Conservation (phyloP, 495 filamentous ascomycete species). For the Cercophora sp. region DNA sequence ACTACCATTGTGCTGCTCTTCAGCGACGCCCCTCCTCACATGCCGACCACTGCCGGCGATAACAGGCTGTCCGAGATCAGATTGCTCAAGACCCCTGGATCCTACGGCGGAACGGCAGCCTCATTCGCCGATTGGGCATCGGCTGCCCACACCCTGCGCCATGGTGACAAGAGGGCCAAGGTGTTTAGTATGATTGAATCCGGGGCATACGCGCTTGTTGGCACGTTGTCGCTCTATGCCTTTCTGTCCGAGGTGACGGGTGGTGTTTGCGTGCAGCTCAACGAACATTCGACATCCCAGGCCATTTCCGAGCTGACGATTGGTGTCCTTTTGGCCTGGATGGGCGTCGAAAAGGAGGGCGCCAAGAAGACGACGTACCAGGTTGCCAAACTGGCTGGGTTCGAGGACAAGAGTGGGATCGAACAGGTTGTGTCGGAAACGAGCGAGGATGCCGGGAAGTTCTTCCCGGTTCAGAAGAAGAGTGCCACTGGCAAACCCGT, state of each 20-base stretch:
- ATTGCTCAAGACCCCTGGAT: slow-evolving; percentile 14
- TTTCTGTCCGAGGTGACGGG: slow-evolving; percentile 38
- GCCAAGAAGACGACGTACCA: slow-evolving; percentile 9
- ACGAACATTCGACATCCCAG: slow-evolving; percentile 7
- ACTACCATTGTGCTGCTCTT: slow-evolving; percentile 45
- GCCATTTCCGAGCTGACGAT: slow-evolving; percentile 41
- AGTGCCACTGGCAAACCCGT: slow-evolving; percentile 12
- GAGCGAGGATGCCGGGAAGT: background rate
- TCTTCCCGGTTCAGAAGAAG: slow-evolving; percentile 14
- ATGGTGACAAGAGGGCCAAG: slow-evolving; percentile 33
- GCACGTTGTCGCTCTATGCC: slow-evolving; percentile 25
- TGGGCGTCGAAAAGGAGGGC: slow-evolving; percentile 38
- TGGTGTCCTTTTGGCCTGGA: slow-evolving; percentile 42
- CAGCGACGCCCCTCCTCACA: slow-evolving; percentile 47
- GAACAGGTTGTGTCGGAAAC: slow-evolving; percentile 17
- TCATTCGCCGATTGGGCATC: slow-evolving; percentile 42
- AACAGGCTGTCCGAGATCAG: slow-evolving; percentile 21
- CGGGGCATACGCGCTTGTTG: background rate
- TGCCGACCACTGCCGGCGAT: slow-evolving; percentile 10
- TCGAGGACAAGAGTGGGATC: slow-evolving; percentile 12
- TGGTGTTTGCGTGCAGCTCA: slow-evolving; percentile 34
- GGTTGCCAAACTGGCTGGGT: slow-evolving; percentile 17
- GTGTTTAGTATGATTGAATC: slow-evolving; percentile 34
- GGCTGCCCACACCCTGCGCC: slow-evolving; percentile 22
- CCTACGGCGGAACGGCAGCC: slow-evolving; percentile 29